These are phyloP conservation scores for Leishmania amazonensis DNA, from an alignment of 208 protist genomes.

Conservation along the genomic window DNA sequence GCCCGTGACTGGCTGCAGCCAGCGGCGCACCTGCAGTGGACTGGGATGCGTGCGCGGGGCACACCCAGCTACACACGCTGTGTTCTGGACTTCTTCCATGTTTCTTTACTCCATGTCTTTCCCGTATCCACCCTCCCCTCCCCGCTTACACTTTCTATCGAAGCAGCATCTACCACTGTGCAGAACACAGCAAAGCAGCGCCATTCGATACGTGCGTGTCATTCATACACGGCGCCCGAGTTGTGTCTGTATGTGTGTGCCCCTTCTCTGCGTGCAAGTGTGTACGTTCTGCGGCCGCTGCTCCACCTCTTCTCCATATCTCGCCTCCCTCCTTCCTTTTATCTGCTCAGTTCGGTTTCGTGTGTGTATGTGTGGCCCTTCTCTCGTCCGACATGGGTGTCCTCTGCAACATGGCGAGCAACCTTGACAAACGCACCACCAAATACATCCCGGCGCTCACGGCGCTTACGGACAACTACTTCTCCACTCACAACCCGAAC, in stretches of 20 bases:
- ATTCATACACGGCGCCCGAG: background rate
- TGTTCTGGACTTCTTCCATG: background rate
- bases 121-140: background rate
- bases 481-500: slow-evolving; percentile 24
- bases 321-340: background rate
- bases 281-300: background rate
- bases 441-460: slow-evolving; percentile 41
- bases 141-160: background rate
- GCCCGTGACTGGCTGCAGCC: background rate
- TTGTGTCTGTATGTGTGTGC: background rate
- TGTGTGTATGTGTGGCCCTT: background rate
- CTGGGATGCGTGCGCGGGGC: background rate
- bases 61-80: background rate
- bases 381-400: slow-evolving; percentile 35
- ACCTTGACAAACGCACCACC: slow-evolving; percentile 24
- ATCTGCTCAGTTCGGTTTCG: background rate
- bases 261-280: background rate
- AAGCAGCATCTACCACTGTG: background rate
- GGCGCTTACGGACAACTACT: slow-evolving; percentile 53
- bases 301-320: background rate
- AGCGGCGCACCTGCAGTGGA: background rate
- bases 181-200: background rate
- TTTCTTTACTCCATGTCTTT: background rate
- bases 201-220: background rate
- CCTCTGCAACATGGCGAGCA: slow-evolving; percentile 17